Conservation (phyloP, 129 eudicot species). For the Arctium minus region DNA sequence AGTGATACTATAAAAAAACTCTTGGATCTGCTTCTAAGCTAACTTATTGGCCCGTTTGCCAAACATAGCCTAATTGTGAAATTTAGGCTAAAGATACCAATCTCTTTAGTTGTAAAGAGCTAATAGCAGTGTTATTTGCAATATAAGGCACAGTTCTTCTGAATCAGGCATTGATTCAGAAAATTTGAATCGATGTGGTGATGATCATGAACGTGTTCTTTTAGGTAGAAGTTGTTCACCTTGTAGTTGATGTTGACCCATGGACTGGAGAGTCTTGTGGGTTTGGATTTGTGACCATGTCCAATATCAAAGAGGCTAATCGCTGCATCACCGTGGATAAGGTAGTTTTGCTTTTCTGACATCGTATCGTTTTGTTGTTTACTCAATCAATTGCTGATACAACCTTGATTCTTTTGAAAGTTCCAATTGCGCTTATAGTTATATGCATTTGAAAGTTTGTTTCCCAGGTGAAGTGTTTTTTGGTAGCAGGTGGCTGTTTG, state of each 20-base stretch:
- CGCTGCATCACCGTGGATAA: slow-evolving; percentile 92
- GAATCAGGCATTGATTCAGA: neutral
- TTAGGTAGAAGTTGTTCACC: slow-evolving; percentile 86
- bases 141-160: too few species aligned
- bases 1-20: too few species aligned
- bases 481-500: slow-evolving; percentile 78
- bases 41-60: too few species aligned
- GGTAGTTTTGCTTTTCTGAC: slow-evolving; percentile 37
- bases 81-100: too few species aligned
- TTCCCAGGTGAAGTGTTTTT: slow-evolving; percentile 52
- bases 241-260: slow-evolving; percentile 64
- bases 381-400: neutral
- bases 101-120: too few species aligned
- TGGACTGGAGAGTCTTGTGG: slow-evolving; percentile 94
- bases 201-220: neutral
- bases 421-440: neutral
- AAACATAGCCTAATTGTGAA: too few species aligned
- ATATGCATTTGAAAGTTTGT: slow-evolving; percentile 34
- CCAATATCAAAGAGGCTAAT: slow-evolving; percentile 68
- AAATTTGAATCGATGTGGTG: neutral
- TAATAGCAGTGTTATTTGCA: too few species aligned
- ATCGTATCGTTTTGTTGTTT: neutral
- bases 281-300: slow-evolving; percentile 91
- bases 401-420: neutral
- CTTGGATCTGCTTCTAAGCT: too few species aligned